Conservation (phyloP, 495 filamentous ascomycete genomes). For the Sphaerosporella brunnea region DNA sequence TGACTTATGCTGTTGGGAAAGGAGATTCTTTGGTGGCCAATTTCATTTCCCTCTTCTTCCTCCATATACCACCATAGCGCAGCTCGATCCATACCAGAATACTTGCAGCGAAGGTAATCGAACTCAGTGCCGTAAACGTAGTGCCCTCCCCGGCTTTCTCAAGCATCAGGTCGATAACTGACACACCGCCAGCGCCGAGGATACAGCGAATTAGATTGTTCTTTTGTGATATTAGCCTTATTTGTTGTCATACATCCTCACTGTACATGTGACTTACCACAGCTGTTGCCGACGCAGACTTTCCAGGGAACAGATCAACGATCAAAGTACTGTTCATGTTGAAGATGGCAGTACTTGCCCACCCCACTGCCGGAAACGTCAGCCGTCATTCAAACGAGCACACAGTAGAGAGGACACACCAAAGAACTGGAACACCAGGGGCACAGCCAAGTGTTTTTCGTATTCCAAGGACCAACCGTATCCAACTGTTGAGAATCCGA, state of each 20-base stretch:
- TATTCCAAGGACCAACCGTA: constrained; percentile 2
- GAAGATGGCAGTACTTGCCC: not conserved
- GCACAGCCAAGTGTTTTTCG: not conserved
- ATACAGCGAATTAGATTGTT: constrained; percentile 3
- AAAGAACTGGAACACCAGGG: constrained; percentile 2
- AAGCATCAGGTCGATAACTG: not conserved
- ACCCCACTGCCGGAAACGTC: not conserved
- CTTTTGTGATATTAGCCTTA: not conserved
- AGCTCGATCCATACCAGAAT: not conserved
- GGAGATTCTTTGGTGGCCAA: no score
- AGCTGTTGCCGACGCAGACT: constrained; percentile 1
- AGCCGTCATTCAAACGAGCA: not conserved
- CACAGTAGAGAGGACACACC: not conserved
- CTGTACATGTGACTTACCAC: not conserved
- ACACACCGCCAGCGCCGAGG: not conserved
- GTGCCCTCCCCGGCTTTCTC: not conserved
- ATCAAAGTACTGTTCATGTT: not conserved
- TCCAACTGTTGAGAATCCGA: not conserved
- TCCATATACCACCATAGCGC: not conserved
- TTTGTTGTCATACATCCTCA: not conserved
- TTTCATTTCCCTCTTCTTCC: not conserved
- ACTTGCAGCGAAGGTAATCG: not conserved
- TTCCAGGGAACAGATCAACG: constrained; percentile 1
- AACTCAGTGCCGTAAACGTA: not conserved
- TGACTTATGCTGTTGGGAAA: no score